Evolutionary conservation across 352 stramenopile genomes (phyloP).

Genomic region (Phytophthora quininea): DNA sequence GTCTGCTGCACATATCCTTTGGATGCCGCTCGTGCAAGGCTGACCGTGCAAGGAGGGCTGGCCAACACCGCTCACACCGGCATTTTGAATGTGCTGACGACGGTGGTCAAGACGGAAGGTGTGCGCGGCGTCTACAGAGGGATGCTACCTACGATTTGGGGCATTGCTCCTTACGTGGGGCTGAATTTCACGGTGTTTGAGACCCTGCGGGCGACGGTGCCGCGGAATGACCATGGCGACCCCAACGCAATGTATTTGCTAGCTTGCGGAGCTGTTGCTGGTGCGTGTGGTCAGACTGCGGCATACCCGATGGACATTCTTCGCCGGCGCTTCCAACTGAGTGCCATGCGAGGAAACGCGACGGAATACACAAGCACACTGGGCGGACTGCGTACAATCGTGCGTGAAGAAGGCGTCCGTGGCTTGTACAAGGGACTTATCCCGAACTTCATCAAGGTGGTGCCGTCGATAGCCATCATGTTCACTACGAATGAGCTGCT

Average conservation of each 20-base stretch:
- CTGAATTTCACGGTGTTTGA: constrained; percentile 85
- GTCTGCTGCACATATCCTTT: constrained; percentile 76
- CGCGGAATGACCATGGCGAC: constrained; percentile 48
- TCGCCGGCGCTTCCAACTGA: constrained; percentile 75
- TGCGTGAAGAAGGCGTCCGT: constrained; percentile 54
- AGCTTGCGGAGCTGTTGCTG: constrained; percentile 62
- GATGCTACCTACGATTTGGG: constrained; percentile 64
- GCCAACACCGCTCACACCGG: constrained; percentile 66
- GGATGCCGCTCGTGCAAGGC: constrained; percentile 72
- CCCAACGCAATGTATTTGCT: constrained; percentile 65
- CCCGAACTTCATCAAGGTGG: constrained; percentile 81
- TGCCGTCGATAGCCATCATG: constrained; percentile 83
- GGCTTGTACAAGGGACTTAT: constrained; percentile 73
- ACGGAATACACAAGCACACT: constrained; percentile 59
- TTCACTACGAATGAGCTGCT: constrained; percentile 83
- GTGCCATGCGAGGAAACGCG: constrained; percentile 35
- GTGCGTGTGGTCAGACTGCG: constrained; percentile 71
- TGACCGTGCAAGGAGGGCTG: constrained; percentile 74
- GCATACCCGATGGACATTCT: constrained; percentile 84
- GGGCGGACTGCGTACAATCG: constrained; percentile 51
- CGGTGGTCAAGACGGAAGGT: constrained; percentile 59
- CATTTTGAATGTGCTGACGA: constrained; percentile 61
- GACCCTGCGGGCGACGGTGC: constrained; percentile 52
- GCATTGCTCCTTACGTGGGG: constrained; percentile 76
- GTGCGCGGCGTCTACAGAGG: constrained; percentile 65